phyloP scores from a whole-genome alignment of 1,284 basidiomycete genomes.

The Fistulinella cinereoalba region DNA sequence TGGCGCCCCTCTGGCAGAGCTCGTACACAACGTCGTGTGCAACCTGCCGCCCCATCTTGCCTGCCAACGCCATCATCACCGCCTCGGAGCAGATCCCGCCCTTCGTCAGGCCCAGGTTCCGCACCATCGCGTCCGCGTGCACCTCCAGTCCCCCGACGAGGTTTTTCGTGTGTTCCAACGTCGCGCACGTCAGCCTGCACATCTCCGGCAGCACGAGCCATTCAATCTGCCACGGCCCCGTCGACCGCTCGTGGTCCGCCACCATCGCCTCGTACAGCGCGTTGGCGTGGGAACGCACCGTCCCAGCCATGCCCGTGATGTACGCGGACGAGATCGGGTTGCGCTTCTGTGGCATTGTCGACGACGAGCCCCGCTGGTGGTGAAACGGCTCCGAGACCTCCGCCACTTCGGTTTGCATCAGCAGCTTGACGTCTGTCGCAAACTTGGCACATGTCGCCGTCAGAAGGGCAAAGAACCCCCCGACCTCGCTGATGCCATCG shows the following conservation, averaged over 20 bases:
- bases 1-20: slow-evolving; percentile 34
- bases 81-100: slow-evolving; percentile 43
- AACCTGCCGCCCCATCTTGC: slow-evolving; percentile 39
- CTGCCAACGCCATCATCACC: slow-evolving; percentile 46
- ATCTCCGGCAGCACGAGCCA: slow-evolving; percentile 46
- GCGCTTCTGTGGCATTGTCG: slow-evolving; percentile 47
- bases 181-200: slow-evolving; percentile 40
- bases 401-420: slow-evolving; percentile 46
- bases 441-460: slow-evolving; percentile 45
- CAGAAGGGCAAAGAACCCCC: slow-evolving; percentile 40
- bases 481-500: slow-evolving; percentile 42
- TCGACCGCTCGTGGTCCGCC: slow-evolving; percentile 46
- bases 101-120: slow-evolving; percentile 38
- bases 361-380: slow-evolving; percentile 41
- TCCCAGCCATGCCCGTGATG: slow-evolving; percentile 40
- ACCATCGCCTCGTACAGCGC: slow-evolving; percentile 45
- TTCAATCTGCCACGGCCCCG: slow-evolving; percentile 48
- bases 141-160: slow-evolving; percentile 40
- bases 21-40: slow-evolving; percentile 44
- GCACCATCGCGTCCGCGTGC: slow-evolving; percentile 37
- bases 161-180: slow-evolving; percentile 35
- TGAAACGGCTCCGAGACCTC: slow-evolving; percentile 43
- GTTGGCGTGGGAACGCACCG: slow-evolving; percentile 37
- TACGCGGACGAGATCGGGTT: slow-evolving; percentile 44
- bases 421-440: slow-evolving; percentile 41